Base-by-base conservation (phyloP, 805 yeast species). In the Peterozyma toletana region DNA sequence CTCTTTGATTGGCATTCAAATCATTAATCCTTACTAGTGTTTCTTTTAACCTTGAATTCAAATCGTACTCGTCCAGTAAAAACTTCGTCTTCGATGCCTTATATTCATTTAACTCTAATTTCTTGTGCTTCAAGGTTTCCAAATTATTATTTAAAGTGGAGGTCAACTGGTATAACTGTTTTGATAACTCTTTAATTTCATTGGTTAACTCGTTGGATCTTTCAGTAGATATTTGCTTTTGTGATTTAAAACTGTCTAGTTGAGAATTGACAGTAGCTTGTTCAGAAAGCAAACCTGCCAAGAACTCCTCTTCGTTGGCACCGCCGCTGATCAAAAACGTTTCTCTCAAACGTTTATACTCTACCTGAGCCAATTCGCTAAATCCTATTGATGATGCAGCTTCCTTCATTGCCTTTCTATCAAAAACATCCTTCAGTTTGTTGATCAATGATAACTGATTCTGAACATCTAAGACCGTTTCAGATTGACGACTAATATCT, bases 1-100 rank as follows among this genome's bases (percentile, higher is more conserved):
- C 96, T 51, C 91, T 76, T 58, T 81, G 84, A 46, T 73, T 78
- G 1, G 96, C 89, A 41, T 78, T 79, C 33, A 86, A 63, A 43
- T 86, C 95, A 48, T 84, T 84, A 38, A 91, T 65, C 51, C 74
- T 74, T 2, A 74, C 50, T 29, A 85, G 65, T 1, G 79, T 70
- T 30, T 77, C 82, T 49, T 80, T 74, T 46, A 90, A 65, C 48
- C 78, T 75, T 7, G 80, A 66, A 49, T 81, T 83, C n/a, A 86
- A 55, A 45, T 78, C 80, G 33, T 69, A 66, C 53, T 83, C 91
- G 49, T 75, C 70, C 31, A 58, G 63, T 15, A 60, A 54, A 18
- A 59, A 55, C 17, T 63, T 55, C 30, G 71, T 73, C 43, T 67
- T 68, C 7, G 55, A 48, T 11, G 66, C 56, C 16, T 62, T 55